A percentile compares a stretch with the other conserved stretches of the same genome.
Evolutionary conservation across 2,329 filamentous ascomycete genomes (phyloP).

Genomic region (Claviceps monticola): DNA sequence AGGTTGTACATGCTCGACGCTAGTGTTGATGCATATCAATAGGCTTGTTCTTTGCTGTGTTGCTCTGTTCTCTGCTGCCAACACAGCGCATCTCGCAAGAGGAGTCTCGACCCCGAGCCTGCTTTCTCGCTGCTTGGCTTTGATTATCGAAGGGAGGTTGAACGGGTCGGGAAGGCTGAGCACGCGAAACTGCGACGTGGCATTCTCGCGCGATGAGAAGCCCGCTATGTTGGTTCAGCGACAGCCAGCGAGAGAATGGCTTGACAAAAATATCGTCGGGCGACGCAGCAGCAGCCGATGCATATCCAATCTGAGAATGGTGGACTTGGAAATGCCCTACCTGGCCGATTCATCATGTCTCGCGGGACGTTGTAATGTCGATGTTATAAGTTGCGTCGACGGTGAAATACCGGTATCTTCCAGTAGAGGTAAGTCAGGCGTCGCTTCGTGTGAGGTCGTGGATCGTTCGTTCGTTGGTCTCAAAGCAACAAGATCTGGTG

Average conservation of each 20-base stretch:
- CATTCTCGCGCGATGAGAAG: background rate
- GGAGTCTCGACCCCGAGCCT: background rate
- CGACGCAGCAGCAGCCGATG: background rate
- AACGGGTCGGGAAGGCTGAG: background rate
- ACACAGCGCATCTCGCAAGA: background rate
- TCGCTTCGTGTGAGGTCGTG: background rate
- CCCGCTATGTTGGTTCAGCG: background rate
- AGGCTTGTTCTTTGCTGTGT: background rate
- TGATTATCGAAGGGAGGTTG: background rate
- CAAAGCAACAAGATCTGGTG: background rate
- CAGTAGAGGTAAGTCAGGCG: background rate
- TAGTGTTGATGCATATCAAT: background rate
- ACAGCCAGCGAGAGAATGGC: background rate
- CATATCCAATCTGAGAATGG: conserved; percentile 7
- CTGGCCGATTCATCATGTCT: conserved; percentile 45
- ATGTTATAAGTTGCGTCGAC: background rate
- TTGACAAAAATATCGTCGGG: background rate
- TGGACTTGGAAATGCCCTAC: conserved; percentile 28
- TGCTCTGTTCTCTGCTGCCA: background rate
- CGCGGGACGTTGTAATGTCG: background rate
- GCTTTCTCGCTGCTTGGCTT: background rate
- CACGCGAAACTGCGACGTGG: background rate
- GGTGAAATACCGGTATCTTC: background rate
- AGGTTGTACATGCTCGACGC: conserved; percentile 1
- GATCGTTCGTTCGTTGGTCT: background rate